Conservation (phyloP, 2,329 filamentous ascomycete genomes). For the Hypomyces rosellus region DNA sequence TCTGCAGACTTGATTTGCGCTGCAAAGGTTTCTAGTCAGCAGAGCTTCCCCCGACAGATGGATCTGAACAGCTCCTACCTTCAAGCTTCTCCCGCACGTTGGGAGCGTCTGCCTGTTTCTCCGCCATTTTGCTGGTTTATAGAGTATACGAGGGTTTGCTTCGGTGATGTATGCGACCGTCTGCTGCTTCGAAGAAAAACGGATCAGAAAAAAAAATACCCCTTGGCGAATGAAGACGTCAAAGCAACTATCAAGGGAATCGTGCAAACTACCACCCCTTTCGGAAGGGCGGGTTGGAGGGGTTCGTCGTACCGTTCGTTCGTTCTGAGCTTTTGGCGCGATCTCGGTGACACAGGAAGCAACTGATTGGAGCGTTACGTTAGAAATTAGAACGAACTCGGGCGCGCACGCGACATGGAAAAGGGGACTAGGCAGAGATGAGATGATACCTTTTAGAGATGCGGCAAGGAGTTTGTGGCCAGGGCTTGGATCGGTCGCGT, state of each 20-base stretch:
- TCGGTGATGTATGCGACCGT: not conserved
- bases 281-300: too few species aligned
- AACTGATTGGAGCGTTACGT: too few species aligned
- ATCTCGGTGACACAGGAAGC: too few species aligned
- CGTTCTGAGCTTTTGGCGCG: not conserved
- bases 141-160: not conserved
- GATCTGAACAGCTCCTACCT: conserved; percentile 40
- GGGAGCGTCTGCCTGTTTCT: conserved; percentile 36
- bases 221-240: not conserved
- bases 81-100: conserved; percentile 69
- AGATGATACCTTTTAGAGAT: too few species aligned
- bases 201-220: not conserved
- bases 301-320: not conserved
- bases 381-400: too few species aligned
- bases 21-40: conserved; percentile 33
- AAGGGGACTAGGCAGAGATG: too few species aligned
- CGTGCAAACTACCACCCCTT: too few species aligned
- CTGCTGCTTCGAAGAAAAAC: not conserved
- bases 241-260: not conserved
- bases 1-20: conserved; percentile 97
- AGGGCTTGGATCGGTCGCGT: conserved; percentile 1
- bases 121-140: conserved; percentile 27
- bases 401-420: too few species aligned
- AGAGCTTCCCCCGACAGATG: not conserved
- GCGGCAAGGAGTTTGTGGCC: not conserved